phyloP scores from a whole-genome alignment of 495 filamentous ascomycete genomes.

The Penicillium fimorum region DNA sequence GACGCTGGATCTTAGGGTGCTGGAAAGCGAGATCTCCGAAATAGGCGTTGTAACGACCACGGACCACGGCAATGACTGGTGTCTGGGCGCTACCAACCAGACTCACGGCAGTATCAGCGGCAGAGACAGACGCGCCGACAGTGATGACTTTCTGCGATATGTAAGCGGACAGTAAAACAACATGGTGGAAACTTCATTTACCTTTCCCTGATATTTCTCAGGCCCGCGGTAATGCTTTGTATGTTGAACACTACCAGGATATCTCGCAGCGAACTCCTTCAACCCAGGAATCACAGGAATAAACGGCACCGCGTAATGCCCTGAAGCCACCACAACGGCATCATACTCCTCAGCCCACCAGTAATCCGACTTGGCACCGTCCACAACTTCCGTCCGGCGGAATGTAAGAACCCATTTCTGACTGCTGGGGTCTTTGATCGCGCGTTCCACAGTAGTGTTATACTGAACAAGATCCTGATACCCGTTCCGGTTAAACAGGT shows the following conservation, averaged over 20 bases:
- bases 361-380: conserved; percentile 30
- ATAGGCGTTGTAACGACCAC: conserved; percentile 47
- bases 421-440: conserved; percentile 28
- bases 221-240: conserved; percentile 43
- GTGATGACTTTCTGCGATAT: conserved; percentile 37
- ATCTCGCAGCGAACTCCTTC: conserved; percentile 33
- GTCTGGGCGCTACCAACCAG: conserved; percentile 32
- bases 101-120: conserved; percentile 41
- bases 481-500: conserved; percentile 34
- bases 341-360: conserved; percentile 56
- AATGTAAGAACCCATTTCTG: conserved; percentile 40
- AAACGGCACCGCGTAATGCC: conserved; percentile 73
- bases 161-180: conserved; percentile 7
- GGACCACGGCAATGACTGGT: conserved; percentile 40
- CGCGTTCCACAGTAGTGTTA: conserved; percentile 43
- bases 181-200: not conserved
- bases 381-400: conserved; percentile 24
- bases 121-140: conserved; percentile 45
- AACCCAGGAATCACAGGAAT: conserved; percentile 59
- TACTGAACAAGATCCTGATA: conserved; percentile 39
- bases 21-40: conserved; percentile 53
- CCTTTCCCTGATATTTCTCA: conserved; percentile 40
- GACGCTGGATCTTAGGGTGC: conserved; percentile 45
- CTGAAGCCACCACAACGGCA: conserved; percentile 76
- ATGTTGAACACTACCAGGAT: conserved; percentile 39